Evolutionary conservation across 768 basidiomycete genomes (phyloP).

Genomic region (Dentipellis sp.): DNA sequence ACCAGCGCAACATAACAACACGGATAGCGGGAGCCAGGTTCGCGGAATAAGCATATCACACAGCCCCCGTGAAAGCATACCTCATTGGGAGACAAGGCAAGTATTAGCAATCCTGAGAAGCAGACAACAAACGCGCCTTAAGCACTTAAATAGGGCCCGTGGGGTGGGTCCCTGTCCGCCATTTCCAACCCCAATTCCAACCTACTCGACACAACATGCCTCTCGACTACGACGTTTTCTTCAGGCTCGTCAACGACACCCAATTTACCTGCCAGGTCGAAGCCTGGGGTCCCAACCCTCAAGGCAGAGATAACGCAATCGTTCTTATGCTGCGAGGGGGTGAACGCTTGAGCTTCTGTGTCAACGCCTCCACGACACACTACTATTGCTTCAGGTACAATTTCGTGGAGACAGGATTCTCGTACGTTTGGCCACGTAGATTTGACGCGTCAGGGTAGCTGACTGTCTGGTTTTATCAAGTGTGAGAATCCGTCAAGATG

Average conservation of each 20-base stretch:
- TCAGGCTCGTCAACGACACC: constrained; percentile 44
- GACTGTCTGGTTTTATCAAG: not conserved
- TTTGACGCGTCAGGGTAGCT: too few species aligned
- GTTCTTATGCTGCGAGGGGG: constrained; percentile 26
- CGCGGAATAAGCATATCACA: constrained; percentile 7
- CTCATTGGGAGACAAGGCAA: not conserved
- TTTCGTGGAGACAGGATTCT: constrained; percentile 30
- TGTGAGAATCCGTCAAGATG: not conserved
- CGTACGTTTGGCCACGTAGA: constrained; percentile 26
- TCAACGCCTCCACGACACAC: constrained; percentile 39
- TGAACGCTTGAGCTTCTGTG: constrained; percentile 36
- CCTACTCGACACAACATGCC: not conserved
- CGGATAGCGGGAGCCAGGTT: constrained; percentile 1
- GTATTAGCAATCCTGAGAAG: not conserved
- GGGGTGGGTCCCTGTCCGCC: not conserved
- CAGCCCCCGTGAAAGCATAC: constrained; percentile 4
- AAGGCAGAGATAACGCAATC: constrained; percentile 21
- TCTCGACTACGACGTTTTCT: constrained; percentile 40
- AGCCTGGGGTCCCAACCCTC: constrained; percentile 17
- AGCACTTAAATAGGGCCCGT: constrained; percentile 1
- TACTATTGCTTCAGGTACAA: constrained; percentile 35
- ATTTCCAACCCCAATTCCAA: not conserved
- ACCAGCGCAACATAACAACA: too few species aligned
- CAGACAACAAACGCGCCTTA: not conserved
- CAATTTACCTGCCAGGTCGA: constrained; percentile 30